Base-by-base conservation (phyloP, 768 basidiomycete genomes). In the Lyophyllum semitale region DNA sequence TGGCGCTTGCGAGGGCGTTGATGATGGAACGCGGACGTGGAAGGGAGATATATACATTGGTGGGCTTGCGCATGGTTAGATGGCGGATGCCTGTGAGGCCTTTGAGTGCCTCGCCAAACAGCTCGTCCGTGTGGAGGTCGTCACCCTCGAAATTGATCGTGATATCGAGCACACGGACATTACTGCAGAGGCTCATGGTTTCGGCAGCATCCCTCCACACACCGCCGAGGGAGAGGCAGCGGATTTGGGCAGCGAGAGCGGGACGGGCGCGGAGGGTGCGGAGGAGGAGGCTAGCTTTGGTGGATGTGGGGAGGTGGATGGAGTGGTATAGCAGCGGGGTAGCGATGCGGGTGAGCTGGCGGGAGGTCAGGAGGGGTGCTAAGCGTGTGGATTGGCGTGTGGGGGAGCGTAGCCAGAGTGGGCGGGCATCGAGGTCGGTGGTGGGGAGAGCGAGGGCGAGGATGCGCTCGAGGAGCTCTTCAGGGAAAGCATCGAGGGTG, bases 251-350 rank as follows among this genome's bases (percentile, higher is more conserved):
- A 0, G 77, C 77, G 20, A 85, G 68, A 1, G 58, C 33, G 1
- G 80, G 77, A 41, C 72, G 66, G 4, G 50, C 59, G 0, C 59
- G 48, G 32, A 87, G 73, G 0, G 78, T 72, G 17, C 57, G 61
- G n/a, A 70, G 63, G 42, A 78, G 70, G 12, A 79, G 73, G 11
- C 61, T 57, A 1, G 83, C 69, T 22, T 84, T 79, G 11, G 48
- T 32, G 0, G 74, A 57, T 0, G 79, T 72, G 33, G 65, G 69
- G 42, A 88, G 63, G 60, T 74, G 71, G 40, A 88, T 56, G 40
- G 76, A 73, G 63, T 79, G 73, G 71, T 87, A 87, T 57, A 84
- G 75, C 12, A 85, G 73, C 1, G 85, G 85, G 0, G 77, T 77
- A 1, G 74, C 77, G 55, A 88, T 85, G 55, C 87, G 77, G 41